Conservation (phyloP, 1,139 yeast species). For the Pichia sp. region DNA sequence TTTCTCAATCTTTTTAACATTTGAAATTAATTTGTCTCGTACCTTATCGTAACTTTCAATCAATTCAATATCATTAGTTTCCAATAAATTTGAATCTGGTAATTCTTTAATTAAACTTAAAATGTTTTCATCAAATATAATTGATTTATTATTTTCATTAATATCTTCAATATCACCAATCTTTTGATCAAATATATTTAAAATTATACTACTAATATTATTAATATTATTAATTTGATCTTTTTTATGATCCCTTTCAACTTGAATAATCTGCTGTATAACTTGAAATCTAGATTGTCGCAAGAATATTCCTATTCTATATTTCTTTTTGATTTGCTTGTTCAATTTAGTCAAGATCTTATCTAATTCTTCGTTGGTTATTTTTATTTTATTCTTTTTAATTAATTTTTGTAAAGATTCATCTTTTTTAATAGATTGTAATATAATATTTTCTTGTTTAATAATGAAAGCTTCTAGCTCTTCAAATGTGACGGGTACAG, state of each 20-base stretch:
- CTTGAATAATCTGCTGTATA: slow-evolving; percentile 22
- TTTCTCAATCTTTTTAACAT: slow-evolving; percentile 12
- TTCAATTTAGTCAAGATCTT: slow-evolving; percentile 16
- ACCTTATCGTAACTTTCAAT: slow-evolving; percentile 18
- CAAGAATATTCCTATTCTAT: slow-evolving; percentile 19
- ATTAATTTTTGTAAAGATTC: slow-evolving; percentile 7
- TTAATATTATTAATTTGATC: slow-evolving; percentile 18
- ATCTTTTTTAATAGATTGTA: slow-evolving; percentile 18
- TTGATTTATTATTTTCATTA: background rate
- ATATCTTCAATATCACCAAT: slow-evolving; percentile 2
- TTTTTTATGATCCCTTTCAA: slow-evolving; percentile 16
- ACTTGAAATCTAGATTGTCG: slow-evolving; percentile 25
- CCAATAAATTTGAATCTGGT: slow-evolving; percentile 22
- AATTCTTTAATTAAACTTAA: slow-evolving; percentile 24
- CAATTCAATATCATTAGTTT: slow-evolving; percentile 17
- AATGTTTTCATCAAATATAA: slow-evolving; percentile 16
- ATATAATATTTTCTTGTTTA: slow-evolving; percentile 19
- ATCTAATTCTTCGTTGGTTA: slow-evolving; percentile 14
- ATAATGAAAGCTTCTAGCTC: slow-evolving; percentile 21
- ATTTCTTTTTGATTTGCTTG: slow-evolving; percentile 17
- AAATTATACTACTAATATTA: slow-evolving; percentile 19
- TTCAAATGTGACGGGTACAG: slow-evolving; percentile 19
- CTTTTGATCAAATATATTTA: slow-evolving; percentile 13
- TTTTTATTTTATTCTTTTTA: slow-evolving; percentile 6
- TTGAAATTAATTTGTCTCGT: slow-evolving; percentile 14